Evolutionary conservation across 352 stramenopile genomes (phyloP).

Genomic region (Thraustochytrium striatum): DNA sequence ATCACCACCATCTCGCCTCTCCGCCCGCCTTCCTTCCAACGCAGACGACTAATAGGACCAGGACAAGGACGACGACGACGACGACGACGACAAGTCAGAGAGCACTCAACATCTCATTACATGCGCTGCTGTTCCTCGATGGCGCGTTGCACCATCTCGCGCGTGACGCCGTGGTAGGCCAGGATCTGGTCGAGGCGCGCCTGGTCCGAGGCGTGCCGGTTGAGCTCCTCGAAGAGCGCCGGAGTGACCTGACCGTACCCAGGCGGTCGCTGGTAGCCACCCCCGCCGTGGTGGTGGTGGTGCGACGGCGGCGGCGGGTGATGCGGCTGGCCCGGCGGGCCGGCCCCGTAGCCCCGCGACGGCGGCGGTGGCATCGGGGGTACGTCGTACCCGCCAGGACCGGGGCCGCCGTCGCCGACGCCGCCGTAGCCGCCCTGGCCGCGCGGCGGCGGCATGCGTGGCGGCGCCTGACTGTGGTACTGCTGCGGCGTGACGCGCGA

Average conservation of each 20-base stretch:
- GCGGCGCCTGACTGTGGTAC: too few relatives aligned
- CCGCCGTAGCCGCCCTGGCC: neutral
- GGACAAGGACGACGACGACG: too few relatives aligned
- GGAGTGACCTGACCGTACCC: neutral
- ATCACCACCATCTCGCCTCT: too few relatives aligned
- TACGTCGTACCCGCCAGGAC: neutral
- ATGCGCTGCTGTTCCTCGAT: too few relatives aligned
- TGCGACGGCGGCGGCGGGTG: neutral
- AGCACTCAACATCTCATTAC: too few relatives aligned
- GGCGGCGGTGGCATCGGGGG: neutral
- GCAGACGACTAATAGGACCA: too few relatives aligned
- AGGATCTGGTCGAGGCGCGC: constrained; percentile 10
- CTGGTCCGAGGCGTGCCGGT: neutral
- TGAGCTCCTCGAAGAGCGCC: neutral
- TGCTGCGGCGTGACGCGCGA: too few relatives aligned
- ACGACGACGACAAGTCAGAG: too few relatives aligned
- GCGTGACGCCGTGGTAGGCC: neutral
- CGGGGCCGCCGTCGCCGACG: neutral
- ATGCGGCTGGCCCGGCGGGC: neutral
- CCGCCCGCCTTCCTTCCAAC: too few relatives aligned
- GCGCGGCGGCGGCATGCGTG: too few relatives aligned
- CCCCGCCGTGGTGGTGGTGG: neutral
- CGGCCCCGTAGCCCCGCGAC: neutral
- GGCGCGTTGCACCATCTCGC: constrained; percentile 20
- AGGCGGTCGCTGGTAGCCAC: neutral